phyloP scores from a whole-genome alignment of 2,329 filamentous ascomycete species.

The Cytospora schulzeri region DNA sequence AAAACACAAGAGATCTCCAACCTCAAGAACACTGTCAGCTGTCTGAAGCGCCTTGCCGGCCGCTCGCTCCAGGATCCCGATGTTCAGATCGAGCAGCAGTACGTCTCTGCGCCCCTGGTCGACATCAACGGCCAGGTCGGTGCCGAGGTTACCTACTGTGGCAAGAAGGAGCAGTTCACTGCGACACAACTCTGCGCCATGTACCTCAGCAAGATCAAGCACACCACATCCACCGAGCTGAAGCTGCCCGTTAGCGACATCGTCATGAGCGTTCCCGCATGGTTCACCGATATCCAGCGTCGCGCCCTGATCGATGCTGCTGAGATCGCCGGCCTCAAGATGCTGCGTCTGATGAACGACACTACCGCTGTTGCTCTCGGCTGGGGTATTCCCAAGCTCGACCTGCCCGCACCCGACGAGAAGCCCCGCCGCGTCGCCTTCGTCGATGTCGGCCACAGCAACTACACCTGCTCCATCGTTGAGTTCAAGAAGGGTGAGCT shows the following conservation, averaged over 20 bases:
- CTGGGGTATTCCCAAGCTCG: constrained; percentile 96
- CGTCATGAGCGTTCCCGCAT: constrained; percentile 90
- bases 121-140: constrained; percentile 94
- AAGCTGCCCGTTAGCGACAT: constrained; percentile 90
- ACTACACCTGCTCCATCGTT: constrained; percentile 91
- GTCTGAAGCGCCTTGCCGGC: constrained; percentile 89
- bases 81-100: constrained; percentile 89
- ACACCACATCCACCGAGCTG: constrained; percentile 82
- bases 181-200: constrained; percentile 91
- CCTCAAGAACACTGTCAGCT: constrained; percentile 96
- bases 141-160: constrained; percentile 88
- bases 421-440: constrained; percentile 89
- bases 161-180: constrained; percentile 95
- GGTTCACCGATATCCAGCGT: constrained; percentile 96
- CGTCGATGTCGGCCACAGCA: constrained; percentile 93
- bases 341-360: constrained; percentile 95
- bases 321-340: constrained; percentile 90
- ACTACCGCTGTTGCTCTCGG: constrained; percentile 94
- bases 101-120: constrained; percentile 80
- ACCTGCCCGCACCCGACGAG: constrained; percentile 86
- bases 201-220: constrained; percentile 93
- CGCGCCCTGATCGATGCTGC: constrained; percentile 86
- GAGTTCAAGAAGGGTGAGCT: constrained; percentile 98
- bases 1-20: constrained; percentile 99
- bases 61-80: constrained; percentile 88